Base-by-base conservation (phyloP, 2,329 filamentous ascomycete species). In the Neofusicoccum sp. region DNA sequence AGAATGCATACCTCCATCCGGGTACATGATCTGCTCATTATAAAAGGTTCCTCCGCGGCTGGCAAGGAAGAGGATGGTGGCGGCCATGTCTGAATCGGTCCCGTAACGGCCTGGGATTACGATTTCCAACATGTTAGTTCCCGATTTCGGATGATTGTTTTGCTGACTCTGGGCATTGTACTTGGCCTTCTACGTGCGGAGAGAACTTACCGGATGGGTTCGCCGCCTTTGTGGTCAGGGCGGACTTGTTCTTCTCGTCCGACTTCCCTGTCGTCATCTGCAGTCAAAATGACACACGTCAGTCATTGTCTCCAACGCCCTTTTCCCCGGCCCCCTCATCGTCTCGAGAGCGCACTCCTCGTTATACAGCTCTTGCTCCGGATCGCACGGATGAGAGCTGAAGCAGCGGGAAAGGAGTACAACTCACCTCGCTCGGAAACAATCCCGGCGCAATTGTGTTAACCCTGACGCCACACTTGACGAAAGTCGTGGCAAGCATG, bases 1-100 rank as follows among this genome's bases (percentile, higher is more conserved):
- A 51, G 14, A 5, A 12, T 56, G 24, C 41, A 38, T 20, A 56
- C 71, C 70, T 43, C 80, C 80, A 67, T 83, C 80, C 12, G 79
- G 80, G 64, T 80, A 81, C 45, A 84, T 61, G 33, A 82, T 77
- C 68, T 84, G 81, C 47, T 81, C 79, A 44, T 84, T 84, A 63
- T 82, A 79, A 63, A 83, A 83, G 0, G 78, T 65, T 2, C 81
- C 81, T 30, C 79, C 80, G 31, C 75, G 77, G 0, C 82, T 79
- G 38, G 80, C 81, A 41, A 84, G 69, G 64, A 83, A 78, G 49
- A 84, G 67, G 4, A 82, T 76, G 3, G 78, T 80, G 2, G 78
- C 79, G 5, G 77, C 80, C 78, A 82, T 82, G 63, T 83, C 81
- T 11, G 71, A 75, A 40, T 84, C 80, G 20, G 75, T 66, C 3